Evolutionary conservation across 345 rosid genomes (phyloP).

Genomic region (Isatis tinctoria): DNA sequence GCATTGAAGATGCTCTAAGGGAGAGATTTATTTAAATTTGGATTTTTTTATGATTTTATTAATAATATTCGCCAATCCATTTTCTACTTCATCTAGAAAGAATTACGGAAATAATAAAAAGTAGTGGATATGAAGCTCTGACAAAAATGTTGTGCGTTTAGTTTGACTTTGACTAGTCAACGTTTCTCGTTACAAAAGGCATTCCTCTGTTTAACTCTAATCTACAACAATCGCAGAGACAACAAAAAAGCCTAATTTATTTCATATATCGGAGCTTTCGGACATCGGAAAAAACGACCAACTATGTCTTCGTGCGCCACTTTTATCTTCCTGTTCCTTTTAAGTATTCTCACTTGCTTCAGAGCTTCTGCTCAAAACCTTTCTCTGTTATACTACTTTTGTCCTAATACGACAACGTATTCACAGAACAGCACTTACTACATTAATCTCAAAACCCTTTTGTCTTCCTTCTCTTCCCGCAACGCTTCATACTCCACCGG

Average conservation of each 20-base stretch:
- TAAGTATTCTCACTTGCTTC: background rate
- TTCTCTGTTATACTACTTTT: background rate
- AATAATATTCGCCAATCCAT: no score
- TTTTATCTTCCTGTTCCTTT: background rate
- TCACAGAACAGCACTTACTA: constrained; percentile 7
- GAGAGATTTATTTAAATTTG: no score
- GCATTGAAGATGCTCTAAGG: no score
- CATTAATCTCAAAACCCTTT: background rate
- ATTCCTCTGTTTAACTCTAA: background rate
- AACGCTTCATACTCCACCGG: background rate
- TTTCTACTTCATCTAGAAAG: background rate
- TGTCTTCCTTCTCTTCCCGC: background rate
- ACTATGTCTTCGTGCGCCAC: background rate
- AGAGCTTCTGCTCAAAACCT: background rate
- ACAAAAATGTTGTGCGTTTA: background rate
- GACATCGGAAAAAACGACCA: background rate
- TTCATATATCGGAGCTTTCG: background rate
- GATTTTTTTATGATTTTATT: no score
- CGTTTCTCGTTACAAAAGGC: background rate
- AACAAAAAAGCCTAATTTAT: background rate
- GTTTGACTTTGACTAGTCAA: background rate
- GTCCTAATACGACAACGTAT: background rate
- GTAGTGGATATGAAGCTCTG: background rate
- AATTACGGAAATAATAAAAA: background rate
- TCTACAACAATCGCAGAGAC: background rate